phyloP scores from a whole-genome alignment of 306 rosid genomes.

The Echinosophora koreensis region DNA sequence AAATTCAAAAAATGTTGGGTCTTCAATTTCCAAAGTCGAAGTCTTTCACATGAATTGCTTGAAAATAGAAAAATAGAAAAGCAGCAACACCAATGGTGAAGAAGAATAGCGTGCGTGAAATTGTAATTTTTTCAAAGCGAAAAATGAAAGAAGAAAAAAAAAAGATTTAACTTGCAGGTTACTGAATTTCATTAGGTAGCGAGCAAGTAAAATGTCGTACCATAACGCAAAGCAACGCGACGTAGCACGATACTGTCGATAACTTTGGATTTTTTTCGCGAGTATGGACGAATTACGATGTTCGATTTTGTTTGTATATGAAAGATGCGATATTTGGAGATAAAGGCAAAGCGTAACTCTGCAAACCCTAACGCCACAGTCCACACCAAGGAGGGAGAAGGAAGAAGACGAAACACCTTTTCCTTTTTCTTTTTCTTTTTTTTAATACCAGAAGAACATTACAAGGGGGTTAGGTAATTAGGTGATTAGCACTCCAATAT shows the following conservation, averaged over 20 bases:
- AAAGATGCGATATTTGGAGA: neutral
- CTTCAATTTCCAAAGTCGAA: neutral
- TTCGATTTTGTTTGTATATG: neutral
- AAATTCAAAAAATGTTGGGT: neutral
- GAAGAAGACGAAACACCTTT: neutral
- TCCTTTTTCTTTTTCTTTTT: too few relatives aligned
- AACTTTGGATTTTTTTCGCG: neutral
- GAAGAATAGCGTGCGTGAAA: neutral
- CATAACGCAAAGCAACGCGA: slow-evolving; percentile 10
- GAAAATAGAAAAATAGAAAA: neutral
- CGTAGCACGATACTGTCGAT: neutral
- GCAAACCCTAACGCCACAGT: slow-evolving; percentile 32
- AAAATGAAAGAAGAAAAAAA: neutral
- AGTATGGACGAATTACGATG: slow-evolving; percentile 19
- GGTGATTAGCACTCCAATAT: too few relatives aligned
- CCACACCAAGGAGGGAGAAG: too few relatives aligned
- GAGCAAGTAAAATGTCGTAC: slow-evolving; percentile 25
- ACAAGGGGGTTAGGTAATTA: too few relatives aligned
- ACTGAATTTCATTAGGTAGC: neutral
- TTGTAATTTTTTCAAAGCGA: neutral
- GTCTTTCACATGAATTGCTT: neutral
- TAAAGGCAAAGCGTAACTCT: neutral
- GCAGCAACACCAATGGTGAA: neutral
- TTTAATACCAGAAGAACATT: too few relatives aligned
- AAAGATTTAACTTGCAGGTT: neutral